A percentile compares a stretch with the other conserved stretches of the same genome.
phyloP scores from a whole-genome alignment of 73 alveolate genomes.

The Vitrella brassicaformis region DNA sequence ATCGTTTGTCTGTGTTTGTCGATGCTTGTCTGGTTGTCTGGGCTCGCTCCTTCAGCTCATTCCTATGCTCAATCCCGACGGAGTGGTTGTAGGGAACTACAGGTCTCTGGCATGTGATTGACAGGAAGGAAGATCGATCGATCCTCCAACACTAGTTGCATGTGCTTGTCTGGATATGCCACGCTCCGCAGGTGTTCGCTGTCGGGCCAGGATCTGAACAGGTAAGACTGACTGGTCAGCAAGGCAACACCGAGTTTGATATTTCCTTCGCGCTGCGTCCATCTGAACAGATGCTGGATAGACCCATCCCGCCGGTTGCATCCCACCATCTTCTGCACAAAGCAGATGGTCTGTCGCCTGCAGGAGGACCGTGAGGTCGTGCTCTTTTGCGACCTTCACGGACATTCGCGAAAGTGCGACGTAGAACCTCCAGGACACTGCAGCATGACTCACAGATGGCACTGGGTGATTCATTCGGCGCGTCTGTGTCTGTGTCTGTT shows the following conservation, averaged over 20 bases:
- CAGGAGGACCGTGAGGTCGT: constrained; percentile 86
- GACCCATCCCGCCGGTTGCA: constrained; percentile 91
- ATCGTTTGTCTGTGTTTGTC: too few relatives aligned
- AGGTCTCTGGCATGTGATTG: constrained; percentile 51
- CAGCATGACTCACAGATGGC: too few relatives aligned
- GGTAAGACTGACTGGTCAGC: too few relatives aligned
- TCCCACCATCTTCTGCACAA: constrained; percentile 83
- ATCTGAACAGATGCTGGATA: constrained; percentile 93
- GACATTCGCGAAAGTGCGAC: constrained; percentile 96
- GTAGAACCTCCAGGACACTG: too few relatives aligned
- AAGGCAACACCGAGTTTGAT: too few relatives aligned
- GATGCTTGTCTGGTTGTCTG: too few relatives aligned
- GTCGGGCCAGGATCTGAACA: constrained; percentile 97
- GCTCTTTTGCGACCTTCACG: constrained; percentile 94
- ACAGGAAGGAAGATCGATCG: constrained; percentile 52
- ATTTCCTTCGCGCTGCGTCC: too few relatives aligned
- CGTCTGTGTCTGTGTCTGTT: too few relatives aligned
- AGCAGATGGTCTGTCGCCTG: constrained; percentile 79
- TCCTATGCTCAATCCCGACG: constrained; percentile 99
- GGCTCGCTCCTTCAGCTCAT: too few relatives aligned
- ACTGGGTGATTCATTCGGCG: too few relatives aligned
- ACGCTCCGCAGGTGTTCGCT: constrained; percentile 53
- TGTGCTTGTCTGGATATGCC: too few relatives aligned
- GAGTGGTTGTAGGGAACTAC: constrained; percentile 95
- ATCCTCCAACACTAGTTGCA: constrained; percentile 48